Evolutionary conservation across 805 yeast genomes (phyloP).

Genomic region (Yarrowia phangngaensis): DNA sequence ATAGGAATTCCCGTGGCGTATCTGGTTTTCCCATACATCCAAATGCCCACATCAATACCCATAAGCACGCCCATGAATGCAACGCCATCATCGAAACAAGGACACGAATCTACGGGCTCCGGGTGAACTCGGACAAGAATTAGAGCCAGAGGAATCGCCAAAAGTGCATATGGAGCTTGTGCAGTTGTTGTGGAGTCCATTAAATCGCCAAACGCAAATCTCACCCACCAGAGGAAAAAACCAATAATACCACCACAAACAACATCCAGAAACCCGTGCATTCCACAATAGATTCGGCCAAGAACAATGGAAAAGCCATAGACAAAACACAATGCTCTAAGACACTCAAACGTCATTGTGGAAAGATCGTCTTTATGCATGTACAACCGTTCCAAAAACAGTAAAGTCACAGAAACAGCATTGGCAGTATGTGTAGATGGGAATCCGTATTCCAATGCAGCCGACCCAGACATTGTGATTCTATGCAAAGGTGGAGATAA

Average conservation of each 20-base stretch:
- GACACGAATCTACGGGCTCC: constrained; percentile 87
- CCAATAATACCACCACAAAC: constrained; percentile 66
- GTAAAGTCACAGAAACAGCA: constrained; percentile 74
- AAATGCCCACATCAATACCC: constrained; percentile 60
- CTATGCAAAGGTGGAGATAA: constrained; percentile 86
- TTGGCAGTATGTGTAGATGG: constrained; percentile 95
- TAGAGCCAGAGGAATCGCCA: constrained; percentile 43
- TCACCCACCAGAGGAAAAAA: constrained; percentile 45
- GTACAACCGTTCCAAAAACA: constrained; percentile 39
- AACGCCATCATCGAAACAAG: constrained; percentile 92
- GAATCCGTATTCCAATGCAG: constrained; percentile 90
- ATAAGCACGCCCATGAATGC: constrained; percentile 85
- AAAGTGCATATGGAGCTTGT: constrained; percentile 14
- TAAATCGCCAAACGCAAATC: constrained; percentile 43
- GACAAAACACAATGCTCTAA: constrained; percentile 32
- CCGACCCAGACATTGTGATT: constrained; percentile 84
- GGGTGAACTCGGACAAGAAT: constrained; percentile 64
- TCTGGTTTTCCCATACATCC: constrained; percentile 21
- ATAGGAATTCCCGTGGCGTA: constrained; percentile 9
- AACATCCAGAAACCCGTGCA: constrained; percentile 91
- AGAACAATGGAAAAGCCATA: constrained; percentile 64
- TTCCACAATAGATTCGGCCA: constrained; percentile 92
- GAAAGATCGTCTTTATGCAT: constrained; percentile 19
- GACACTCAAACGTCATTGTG: constrained; percentile 2
- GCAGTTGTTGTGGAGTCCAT: constrained; percentile 48